A percentile compares a stretch with the other conserved stretches of the same genome.
Evolutionary conservation across 2,329 filamentous ascomycete species (phyloP).

Genomic region (Drechslerella coelobrocha): DNA sequence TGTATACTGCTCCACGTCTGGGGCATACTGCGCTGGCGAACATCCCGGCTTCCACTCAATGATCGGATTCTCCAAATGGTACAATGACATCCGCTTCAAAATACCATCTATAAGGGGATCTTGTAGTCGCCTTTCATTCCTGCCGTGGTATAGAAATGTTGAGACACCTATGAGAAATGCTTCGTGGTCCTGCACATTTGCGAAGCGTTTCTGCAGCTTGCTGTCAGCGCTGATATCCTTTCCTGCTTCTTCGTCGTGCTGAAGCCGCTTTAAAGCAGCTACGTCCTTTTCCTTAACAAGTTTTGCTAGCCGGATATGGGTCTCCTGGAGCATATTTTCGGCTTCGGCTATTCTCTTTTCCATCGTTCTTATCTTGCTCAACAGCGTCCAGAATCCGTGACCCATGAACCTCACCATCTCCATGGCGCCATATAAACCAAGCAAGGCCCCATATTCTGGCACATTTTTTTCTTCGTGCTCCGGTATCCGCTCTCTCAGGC

Average conservation of each 20-base stretch:
- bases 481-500: not conserved
- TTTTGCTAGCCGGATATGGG: not conserved
- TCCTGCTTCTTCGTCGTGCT: not conserved
- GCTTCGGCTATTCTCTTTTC: not conserved
- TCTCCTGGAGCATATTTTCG: not conserved
- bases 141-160: not conserved
- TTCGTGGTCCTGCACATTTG: not conserved
- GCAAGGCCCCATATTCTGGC: not conserved
- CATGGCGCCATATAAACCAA: not conserved
- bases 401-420: slow-evolving; percentile 6
- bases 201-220: not conserved
- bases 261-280: not conserved
- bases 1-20: not conserved
- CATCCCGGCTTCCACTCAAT: not conserved
- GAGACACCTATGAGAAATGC: not conserved
- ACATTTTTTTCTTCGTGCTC: not conserved
- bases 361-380: not conserved
- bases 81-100: not conserved
- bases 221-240: not conserved
- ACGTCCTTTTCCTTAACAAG: not conserved
- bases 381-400: slow-evolving; percentile 11
- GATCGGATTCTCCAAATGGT: not conserved
- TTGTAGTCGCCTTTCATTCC: not conserved
- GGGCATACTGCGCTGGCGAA: slow-evolving; percentile 15
- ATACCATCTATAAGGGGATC: not conserved